A percentile compares a stretch with the other conserved stretches of the same genome.
These are phyloP conservation scores for Zymoseptoria ardabiliae DNA, from an alignment of 2,329 filamentous ascomycete species.

Conservation along the genomic window DNA sequence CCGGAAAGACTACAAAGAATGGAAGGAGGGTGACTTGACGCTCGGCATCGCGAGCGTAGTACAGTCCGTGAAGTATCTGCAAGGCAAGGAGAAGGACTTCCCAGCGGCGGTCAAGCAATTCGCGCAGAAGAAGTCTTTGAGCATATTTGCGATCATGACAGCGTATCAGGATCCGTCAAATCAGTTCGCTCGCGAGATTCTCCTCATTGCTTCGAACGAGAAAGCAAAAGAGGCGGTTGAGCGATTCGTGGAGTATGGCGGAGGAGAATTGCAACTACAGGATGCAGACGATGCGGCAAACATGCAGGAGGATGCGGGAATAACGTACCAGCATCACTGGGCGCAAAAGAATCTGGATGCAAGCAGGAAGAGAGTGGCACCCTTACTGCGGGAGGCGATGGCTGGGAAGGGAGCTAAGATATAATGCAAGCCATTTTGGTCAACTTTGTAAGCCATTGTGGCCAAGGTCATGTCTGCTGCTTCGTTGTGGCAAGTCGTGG, in stretches of 20 bases:
- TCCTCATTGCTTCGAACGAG: constrained; percentile 53
- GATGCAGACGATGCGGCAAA: constrained; percentile 41
- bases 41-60: constrained; percentile 64
- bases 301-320: constrained; percentile 38
- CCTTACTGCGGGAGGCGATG: constrained; percentile 47
- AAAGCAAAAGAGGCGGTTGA: constrained; percentile 45
- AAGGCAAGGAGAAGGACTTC: constrained; percentile 49
- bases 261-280: constrained; percentile 49
- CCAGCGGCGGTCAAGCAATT: constrained; percentile 46
- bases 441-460: not conserved
- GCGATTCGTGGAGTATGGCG: constrained; percentile 45
- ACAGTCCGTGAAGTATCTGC: constrained; percentile 54
- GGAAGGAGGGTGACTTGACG: constrained; percentile 49
- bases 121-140: constrained; percentile 50
- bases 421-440: not conserved
- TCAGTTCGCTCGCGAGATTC: constrained; percentile 57
- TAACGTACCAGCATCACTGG: constrained; percentile 50
- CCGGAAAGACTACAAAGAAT: constrained; percentile 80
- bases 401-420: not conserved
- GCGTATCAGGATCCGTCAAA: constrained; percentile 48
- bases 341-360: constrained; percentile 52
- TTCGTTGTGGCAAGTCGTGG: not conserved
- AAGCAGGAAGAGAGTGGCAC: constrained; percentile 57
- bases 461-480: not conserved
- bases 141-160: constrained; percentile 63